These are phyloP conservation scores for Talaromyces sp. DNA, from an alignment of 2,329 filamentous ascomycete genomes.

Conservation along the genomic window DNA sequence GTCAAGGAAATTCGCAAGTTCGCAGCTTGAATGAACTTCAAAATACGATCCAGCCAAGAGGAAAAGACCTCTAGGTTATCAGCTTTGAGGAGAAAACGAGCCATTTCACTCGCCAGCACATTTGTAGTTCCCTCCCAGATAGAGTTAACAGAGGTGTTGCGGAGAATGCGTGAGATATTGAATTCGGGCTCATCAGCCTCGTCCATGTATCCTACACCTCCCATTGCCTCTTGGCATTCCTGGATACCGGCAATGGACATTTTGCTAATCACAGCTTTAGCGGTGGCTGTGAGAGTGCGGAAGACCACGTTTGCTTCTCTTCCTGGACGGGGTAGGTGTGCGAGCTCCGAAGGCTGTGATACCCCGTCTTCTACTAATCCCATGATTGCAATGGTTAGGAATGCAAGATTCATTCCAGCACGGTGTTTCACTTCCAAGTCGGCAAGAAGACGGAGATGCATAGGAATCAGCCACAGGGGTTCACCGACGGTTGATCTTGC, in stretches of 20 bases:
- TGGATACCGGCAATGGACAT: conserved; percentile 27
- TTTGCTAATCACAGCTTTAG: conserved; percentile 38
- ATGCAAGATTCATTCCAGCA: conserved; percentile 40
- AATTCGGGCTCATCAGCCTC: conserved; percentile 58
- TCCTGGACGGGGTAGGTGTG: conserved; percentile 48
- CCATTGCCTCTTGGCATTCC: conserved; percentile 27
- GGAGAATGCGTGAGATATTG: conserved; percentile 67
- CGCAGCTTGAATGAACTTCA: conserved; percentile 15
- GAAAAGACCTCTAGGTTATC: conserved; percentile 35
- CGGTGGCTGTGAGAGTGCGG: conserved; percentile 37
- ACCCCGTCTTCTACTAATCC: conserved; percentile 57
- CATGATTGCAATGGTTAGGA: conserved; percentile 36
- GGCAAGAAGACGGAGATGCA: conserved; percentile 45
- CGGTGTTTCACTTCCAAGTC: conserved; percentile 43
- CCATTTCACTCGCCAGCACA: conserved; percentile 62
- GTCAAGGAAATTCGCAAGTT: conserved; percentile 11
- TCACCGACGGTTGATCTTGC: conserved; percentile 42
- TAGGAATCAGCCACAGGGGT: conserved; percentile 42
- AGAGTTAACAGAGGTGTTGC: conserved; percentile 59
- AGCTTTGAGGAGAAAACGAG: conserved; percentile 37
- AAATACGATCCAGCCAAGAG: conserved; percentile 47
- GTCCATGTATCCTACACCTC: conserved; percentile 41
- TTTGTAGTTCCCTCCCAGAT: conserved; percentile 77
- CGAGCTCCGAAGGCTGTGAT: conserved; percentile 38
- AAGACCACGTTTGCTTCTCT: conserved; percentile 28